Evolutionary conservation across 352 stramenopile species (phyloP).

Genomic region (Phytopythium boreale): DNA sequence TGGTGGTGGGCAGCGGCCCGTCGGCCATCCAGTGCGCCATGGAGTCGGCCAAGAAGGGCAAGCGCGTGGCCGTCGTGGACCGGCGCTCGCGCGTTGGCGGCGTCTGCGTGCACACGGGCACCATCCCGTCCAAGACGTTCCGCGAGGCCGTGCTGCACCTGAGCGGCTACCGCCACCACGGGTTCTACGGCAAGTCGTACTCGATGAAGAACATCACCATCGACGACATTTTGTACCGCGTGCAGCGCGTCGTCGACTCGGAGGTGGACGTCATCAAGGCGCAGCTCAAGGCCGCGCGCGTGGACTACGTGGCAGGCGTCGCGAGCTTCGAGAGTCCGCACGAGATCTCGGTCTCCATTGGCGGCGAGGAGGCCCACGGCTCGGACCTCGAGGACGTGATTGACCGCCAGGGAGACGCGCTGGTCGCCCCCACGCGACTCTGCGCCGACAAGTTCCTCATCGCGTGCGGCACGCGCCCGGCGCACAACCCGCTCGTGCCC

Average conservation of each 20-base stretch:
- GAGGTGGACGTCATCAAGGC: slow-evolving; percentile 82
- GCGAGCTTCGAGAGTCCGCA: slow-evolving; percentile 72
- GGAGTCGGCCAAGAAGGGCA: slow-evolving; percentile 80
- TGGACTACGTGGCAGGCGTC: slow-evolving; percentile 70
- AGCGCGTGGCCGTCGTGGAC: slow-evolving; percentile 78
- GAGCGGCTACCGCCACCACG: slow-evolving; percentile 87
- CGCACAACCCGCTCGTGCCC: slow-evolving; percentile 71
- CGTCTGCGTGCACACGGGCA: slow-evolving; percentile 85
- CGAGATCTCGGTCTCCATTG: slow-evolving; percentile 64
- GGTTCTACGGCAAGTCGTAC: slow-evolving; percentile 87
- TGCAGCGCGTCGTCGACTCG: slow-evolving; percentile 72
- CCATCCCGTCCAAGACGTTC: slow-evolving; percentile 89
- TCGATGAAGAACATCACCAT: slow-evolving; percentile 82
- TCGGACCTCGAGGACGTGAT: slow-evolving; percentile 9
- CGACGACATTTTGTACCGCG: slow-evolving; percentile 78
- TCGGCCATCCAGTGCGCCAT: slow-evolving; percentile 85
- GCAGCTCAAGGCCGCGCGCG: slow-evolving; percentile 71
- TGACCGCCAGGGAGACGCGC: slow-evolving; percentile 10
- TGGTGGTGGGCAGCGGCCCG: slow-evolving; percentile 85
- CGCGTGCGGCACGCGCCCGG: slow-evolving; percentile 79
- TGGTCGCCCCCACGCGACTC: slow-evolving; percentile 40
- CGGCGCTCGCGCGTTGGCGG: slow-evolving; percentile 56
- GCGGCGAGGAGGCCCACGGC: slow-evolving; percentile 23
- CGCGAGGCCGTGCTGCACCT: slow-evolving; percentile 89
- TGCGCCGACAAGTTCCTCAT: slow-evolving; percentile 82